A percentile compares a stretch with the other conserved stretches of the same genome.
phyloP scores from a whole-genome alignment of 2,329 filamentous ascomycete genomes.

The Lomentospora prolificans region DNA sequence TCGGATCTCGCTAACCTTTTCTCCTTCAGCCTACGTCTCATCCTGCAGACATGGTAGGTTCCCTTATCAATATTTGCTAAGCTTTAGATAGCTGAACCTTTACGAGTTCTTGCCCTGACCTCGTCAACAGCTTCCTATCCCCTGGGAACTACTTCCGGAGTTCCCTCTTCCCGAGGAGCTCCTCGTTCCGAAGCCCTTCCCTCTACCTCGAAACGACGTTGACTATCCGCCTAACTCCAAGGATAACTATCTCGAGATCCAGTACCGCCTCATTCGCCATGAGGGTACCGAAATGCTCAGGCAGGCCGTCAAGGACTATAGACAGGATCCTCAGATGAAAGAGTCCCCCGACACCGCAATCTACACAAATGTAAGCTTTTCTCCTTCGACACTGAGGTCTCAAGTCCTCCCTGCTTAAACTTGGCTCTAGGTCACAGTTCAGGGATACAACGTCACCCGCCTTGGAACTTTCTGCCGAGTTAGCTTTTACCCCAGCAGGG shows the following conservation, averaged over 20 bases:
- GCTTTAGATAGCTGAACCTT: no score
- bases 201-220: conserved; percentile 42
- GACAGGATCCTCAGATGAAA: conserved; percentile 37
- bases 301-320: conserved; percentile 50
- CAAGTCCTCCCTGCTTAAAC: neutral
- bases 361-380: conserved; percentile 62
- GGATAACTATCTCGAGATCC: conserved; percentile 57
- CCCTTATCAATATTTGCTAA: no score
- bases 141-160: conserved; percentile 31
- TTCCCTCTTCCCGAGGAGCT: conserved; percentile 46
- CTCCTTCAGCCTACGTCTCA: no score
- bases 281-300: conserved; percentile 63
- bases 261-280: conserved; percentile 68
- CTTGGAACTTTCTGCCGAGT: conserved; percentile 57
- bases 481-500: conserved; percentile 58
- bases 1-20: no score
- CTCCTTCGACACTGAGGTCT: no score
- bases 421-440: conserved; percentile 49
- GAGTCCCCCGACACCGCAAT: conserved; percentile 52
- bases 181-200: conserved; percentile 20
- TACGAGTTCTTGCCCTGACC: no score
- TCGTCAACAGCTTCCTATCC: neutral
- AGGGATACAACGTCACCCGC: conserved; percentile 52
- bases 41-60: no score
- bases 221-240: conserved; percentile 48